Percentiles rank a stretch among this genome's conserved stretches.
These are phyloP conservation scores for Datisca glomerata DNA, from an alignment of 306 rosid species.

Conservation along the genomic window DNA sequence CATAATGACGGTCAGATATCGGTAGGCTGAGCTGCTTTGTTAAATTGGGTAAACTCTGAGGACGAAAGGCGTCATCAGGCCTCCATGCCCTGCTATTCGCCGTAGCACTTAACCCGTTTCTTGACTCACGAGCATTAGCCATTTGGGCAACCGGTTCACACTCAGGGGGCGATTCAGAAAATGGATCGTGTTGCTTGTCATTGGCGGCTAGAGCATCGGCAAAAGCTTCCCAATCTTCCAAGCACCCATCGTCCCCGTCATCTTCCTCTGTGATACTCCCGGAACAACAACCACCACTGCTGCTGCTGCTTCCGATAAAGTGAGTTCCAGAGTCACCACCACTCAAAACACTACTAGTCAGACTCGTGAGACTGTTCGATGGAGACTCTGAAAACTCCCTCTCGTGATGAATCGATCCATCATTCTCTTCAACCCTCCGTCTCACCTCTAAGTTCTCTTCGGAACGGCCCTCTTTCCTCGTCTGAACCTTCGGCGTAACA, in stretches of 20 bases:
- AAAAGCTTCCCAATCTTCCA: slow-evolving; percentile 99
- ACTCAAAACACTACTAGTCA: slow-evolving; percentile 35
- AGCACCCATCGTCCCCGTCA: slow-evolving; percentile 55
- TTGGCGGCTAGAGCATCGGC: slow-evolving; percentile 90
- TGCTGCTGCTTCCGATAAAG: slow-evolving; percentile 59
- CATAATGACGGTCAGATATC: slow-evolving; percentile 30
- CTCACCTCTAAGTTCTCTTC: slow-evolving; percentile 39
- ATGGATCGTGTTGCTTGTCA: slow-evolving; percentile 38
- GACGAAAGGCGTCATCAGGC: slow-evolving; percentile 83
- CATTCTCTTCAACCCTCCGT: slow-evolving; percentile 32
- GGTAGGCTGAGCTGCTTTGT: slow-evolving; percentile 78
- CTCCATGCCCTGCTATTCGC: slow-evolving; percentile 66
- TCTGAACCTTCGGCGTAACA: slow-evolving; percentile 10
- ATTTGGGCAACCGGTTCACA: slow-evolving; percentile 20
- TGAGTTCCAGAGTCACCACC: slow-evolving; percentile 60
- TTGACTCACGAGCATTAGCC: slow-evolving; percentile 21
- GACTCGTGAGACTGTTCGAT: slow-evolving; percentile 50
- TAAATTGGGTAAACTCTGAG: slow-evolving; percentile 80
- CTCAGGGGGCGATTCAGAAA: slow-evolving; percentile 23
- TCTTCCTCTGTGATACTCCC: slow-evolving; percentile 67
- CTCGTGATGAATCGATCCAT: slow-evolving; percentile 37
- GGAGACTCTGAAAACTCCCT: slow-evolving; percentile 53
- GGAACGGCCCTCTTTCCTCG: slow-evolving; percentile 22
- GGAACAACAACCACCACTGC: slow-evolving; percentile 65
- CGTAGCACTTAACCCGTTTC: slow-evolving; percentile 18